These are phyloP conservation scores for Pseudonitzschia delicatissima DNA, from an alignment of 108 stramenopile species.

Conservation along the genomic window DNA sequence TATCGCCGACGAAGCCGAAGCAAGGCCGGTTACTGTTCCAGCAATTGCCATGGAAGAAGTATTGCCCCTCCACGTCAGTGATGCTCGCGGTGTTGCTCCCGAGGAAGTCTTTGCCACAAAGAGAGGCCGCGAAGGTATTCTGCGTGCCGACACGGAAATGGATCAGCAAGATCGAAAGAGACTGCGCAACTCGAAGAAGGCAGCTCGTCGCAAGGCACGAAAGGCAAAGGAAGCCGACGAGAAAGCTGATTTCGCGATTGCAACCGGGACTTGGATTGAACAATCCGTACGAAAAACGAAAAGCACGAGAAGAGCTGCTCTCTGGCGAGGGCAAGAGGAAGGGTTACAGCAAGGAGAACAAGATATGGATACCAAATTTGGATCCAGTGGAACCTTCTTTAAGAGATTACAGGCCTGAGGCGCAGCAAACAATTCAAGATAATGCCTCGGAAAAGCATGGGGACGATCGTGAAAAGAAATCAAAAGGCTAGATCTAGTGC, in stretches of 20 bases:
- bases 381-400: constrained; percentile 91
- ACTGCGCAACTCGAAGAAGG: constrained; percentile 86
- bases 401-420: constrained; percentile 83
- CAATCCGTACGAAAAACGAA: constrained; percentile 93
- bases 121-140: constrained; percentile 82
- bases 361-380: constrained; percentile 75
- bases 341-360: constrained; percentile 63
- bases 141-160: constrained; percentile 86
- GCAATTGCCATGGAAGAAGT: constrained; percentile 99
- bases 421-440: constrained; percentile 53
- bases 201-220: constrained; percentile 85
- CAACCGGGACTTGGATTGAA: constrained; percentile 92
- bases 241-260: constrained; percentile 81
- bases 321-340: constrained; percentile 82
- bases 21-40: constrained; percentile 63
- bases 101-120: constrained; percentile 92
- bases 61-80: constrained; percentile 87
- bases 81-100: constrained; percentile 87
- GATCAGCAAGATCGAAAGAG: constrained; percentile 89
- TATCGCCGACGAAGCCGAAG: constrained; percentile 86
- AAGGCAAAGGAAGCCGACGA: constrained; percentile 86
- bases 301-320: constrained; percentile 79
- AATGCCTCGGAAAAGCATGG: not conserved
- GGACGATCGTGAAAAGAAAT: constrained; percentile 13
- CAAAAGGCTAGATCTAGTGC: constrained; percentile 38